phyloP scores from a whole-genome alignment of 345 rosid species.

The Erysimum cheiranthoides region DNA sequence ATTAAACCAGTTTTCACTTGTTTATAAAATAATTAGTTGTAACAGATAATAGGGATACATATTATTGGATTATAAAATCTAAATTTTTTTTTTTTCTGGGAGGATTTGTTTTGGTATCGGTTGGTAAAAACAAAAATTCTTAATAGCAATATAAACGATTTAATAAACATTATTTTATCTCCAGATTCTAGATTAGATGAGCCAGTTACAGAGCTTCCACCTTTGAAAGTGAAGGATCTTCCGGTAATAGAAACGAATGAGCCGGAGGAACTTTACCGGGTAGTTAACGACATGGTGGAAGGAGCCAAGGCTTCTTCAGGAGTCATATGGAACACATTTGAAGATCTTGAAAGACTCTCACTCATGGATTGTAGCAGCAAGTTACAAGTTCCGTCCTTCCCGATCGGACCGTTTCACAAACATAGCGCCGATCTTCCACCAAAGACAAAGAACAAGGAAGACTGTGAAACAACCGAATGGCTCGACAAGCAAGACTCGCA shows the following conservation, averaged over 20 bases:
- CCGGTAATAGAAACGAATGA: conserved; percentile 37
- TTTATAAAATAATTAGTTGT: background rate
- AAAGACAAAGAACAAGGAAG: conserved; percentile 39
- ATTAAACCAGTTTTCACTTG: background rate
- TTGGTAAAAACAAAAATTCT: background rate
- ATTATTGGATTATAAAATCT: background rate
- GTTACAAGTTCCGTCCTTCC: conserved; percentile 50
- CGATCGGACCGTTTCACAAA: conserved; percentile 60
- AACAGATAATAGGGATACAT: background rate
- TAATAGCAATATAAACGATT: background rate
- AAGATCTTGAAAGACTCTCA: conserved; percentile 54
- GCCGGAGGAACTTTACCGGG: conserved; percentile 9
- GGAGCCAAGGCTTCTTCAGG: conserved; percentile 53
- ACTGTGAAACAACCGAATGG: conserved; percentile 53
- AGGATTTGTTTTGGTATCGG: background rate
- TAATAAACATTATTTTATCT: background rate
- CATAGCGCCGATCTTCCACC: conserved; percentile 39
- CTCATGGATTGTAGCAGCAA: conserved; percentile 36
- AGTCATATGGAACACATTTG: conserved; percentile 59
- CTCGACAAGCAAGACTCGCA: conserved; percentile 52
- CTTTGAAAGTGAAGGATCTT: conserved; percentile 57
- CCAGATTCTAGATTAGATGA: conserved; percentile 51
- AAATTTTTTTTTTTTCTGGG: background rate
- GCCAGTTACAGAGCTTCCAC: conserved; percentile 51
- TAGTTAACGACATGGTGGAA: conserved; percentile 31